Evolutionary conservation across 2,329 filamentous ascomycete genomes (phyloP).

Genomic region (Neurospora sp.): DNA sequence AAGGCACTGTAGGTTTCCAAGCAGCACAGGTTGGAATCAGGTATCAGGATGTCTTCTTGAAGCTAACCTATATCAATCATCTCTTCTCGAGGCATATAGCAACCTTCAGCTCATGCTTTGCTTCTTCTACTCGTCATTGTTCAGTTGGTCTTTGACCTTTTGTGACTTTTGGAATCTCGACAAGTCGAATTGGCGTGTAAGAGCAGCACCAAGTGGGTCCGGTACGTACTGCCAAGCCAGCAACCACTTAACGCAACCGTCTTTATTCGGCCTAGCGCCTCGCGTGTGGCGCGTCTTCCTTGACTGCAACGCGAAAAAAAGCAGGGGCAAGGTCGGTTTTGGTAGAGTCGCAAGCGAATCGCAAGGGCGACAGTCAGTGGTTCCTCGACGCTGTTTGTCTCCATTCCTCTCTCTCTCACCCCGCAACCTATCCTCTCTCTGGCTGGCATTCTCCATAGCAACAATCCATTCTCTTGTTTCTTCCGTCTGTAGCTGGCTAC

Average conservation of each 20-base stretch:
- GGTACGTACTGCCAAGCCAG: not conserved
- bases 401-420: not conserved
- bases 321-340: constrained; percentile 1
- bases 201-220: not conserved
- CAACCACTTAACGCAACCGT: constrained; percentile 21
- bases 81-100: not conserved
- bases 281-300: constrained; percentile 13
- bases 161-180: not conserved
- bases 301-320: constrained; percentile 16
- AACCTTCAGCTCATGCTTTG: not conserved
- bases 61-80: not conserved
- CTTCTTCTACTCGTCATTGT: not conserved
- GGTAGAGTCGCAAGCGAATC: not conserved
- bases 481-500: not conserved
- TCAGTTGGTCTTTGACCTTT: not conserved
- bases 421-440: not conserved
- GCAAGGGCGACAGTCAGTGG: not conserved
- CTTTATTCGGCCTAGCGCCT: constrained; percentile 12
- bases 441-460: not conserved
- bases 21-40: no score
- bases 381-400: not conserved
- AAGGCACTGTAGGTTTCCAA: not conserved
- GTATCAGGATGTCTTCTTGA: not conserved
- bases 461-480: not conserved
- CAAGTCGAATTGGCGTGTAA: not conserved